A percentile compares a stretch with the other conserved stretches of the same genome.
Evolutionary conservation across 257 asterid genomes (phyloP).

Genomic region (Eustoma russellianum): DNA sequence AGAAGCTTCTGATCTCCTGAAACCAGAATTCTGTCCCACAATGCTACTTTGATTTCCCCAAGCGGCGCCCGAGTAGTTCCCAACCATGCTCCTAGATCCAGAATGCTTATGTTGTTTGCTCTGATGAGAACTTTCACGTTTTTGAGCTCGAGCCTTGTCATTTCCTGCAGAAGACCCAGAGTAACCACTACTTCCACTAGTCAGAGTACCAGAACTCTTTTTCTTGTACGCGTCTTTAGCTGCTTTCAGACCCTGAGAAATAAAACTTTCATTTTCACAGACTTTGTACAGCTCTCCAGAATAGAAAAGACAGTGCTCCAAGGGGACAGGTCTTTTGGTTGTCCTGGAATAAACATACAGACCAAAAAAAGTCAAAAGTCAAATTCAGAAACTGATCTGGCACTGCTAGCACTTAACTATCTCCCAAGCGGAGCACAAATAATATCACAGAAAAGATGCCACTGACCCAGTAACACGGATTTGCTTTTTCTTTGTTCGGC

Average conservation of each 20-base stretch:
- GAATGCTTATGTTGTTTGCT: slow-evolving; percentile 31
- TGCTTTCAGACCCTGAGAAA: slow-evolving; percentile 78
- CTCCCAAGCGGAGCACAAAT: slow-evolving; percentile 9
- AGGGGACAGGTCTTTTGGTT: slow-evolving; percentile 91
- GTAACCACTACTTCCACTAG: slow-evolving; percentile 40
- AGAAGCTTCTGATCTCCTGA: slow-evolving; percentile 84
- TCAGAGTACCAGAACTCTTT: slow-evolving; percentile 35
- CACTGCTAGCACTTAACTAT: slow-evolving; percentile 1
- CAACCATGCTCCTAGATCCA: slow-evolving; percentile 21
- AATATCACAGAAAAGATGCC: slow-evolving; percentile 12
- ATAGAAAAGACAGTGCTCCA: slow-evolving; percentile 90
- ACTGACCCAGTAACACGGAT: slow-evolving; percentile 93
- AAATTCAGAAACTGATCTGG: slow-evolving; percentile 6
- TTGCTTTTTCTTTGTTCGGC: slow-evolving; percentile 90
- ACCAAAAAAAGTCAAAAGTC: slow-evolving; percentile 5
- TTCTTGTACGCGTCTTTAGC: slow-evolving; percentile 67
- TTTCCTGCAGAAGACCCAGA: slow-evolving; percentile 33
- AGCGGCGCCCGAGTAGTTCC: slow-evolving; percentile 26
- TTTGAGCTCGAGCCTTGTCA: slow-evolving; percentile 29
- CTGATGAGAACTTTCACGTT: slow-evolving; percentile 24
- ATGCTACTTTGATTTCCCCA: slow-evolving; percentile 44
- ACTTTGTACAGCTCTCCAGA: slow-evolving; percentile 88
- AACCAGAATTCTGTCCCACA: slow-evolving; percentile 39
- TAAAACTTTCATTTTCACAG: slow-evolving; percentile 78
- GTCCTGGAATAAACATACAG: slow-evolving; percentile 47